phyloP scores from a whole-genome alignment of 2,329 filamentous ascomycete species.

The Arthrobotrys entomopaga region DNA sequence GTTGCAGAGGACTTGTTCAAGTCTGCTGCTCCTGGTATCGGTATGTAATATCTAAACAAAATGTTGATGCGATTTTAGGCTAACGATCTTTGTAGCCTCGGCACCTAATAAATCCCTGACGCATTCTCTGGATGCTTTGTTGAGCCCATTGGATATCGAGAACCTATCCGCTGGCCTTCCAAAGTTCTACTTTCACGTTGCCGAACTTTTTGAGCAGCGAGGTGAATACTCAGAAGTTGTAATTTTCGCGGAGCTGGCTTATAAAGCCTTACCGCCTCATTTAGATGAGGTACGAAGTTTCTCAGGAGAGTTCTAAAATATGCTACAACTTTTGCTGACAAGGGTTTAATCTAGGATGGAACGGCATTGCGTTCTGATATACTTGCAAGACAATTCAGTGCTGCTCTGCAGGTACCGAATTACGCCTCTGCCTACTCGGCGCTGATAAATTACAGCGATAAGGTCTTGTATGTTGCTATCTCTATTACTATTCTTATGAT shows the following conservation, averaged over 20 bases:
- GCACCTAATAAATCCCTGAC: slow-evolving; percentile 62
- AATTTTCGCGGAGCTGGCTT: slow-evolving; percentile 68
- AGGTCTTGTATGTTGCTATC: slow-evolving; percentile 66
- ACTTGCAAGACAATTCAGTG: slow-evolving; percentile 83
- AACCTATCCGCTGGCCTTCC: slow-evolving; percentile 77
- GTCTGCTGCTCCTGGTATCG: slow-evolving; percentile 82
- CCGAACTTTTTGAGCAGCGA: slow-evolving; percentile 80
- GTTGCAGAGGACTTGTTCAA: slow-evolving; percentile 79
- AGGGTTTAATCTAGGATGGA: slow-evolving; percentile 23
- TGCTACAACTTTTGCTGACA: too few relatives aligned
- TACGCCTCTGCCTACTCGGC: slow-evolving; percentile 86
- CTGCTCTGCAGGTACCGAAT: slow-evolving; percentile 79
- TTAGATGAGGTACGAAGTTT: slow-evolving; percentile 38
- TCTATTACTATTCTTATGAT: slow-evolving; percentile 6
- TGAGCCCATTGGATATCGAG: slow-evolving; percentile 78
- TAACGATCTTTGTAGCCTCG: slow-evolving; percentile 22
- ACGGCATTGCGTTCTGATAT: slow-evolving; percentile 73
- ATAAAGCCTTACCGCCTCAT: slow-evolving; percentile 21
- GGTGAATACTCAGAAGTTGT: slow-evolving; percentile 82
- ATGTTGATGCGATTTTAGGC: background rate
- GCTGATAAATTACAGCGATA: slow-evolving; percentile 76
- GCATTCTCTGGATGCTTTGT: slow-evolving; percentile 67
- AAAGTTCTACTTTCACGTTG: slow-evolving; percentile 86
- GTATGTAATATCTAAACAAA: slow-evolving; percentile 66
- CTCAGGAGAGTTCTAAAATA: background rate